phyloP scores from a whole-genome alignment of 345 rosid genomes.

The Eucalyptus sp. region DNA sequence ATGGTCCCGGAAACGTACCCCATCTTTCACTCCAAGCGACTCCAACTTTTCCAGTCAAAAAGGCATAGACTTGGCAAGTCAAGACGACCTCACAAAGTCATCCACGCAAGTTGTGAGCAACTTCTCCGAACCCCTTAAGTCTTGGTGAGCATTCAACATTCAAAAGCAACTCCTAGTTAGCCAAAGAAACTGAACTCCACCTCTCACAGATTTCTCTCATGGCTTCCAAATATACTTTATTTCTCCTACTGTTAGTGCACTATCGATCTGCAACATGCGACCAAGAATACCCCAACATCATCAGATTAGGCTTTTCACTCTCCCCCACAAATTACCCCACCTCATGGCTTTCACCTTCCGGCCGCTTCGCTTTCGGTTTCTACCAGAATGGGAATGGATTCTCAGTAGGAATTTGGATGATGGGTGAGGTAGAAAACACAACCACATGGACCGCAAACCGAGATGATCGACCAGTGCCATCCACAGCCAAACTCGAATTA shows the following conservation, averaged over 20 bases:
- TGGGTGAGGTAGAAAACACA: not conserved
- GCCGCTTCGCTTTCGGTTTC: conserved; percentile 15
- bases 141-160: not conserved
- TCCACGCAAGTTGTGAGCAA: not conserved
- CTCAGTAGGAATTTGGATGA: conserved; percentile 4
- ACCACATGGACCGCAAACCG: conserved; percentile 13
- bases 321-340: not conserved
- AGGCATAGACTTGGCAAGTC: not conserved
- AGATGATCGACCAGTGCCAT: not conserved
- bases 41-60: rapidly evolving
- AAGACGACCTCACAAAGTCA: not conserved
- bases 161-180: not conserved
- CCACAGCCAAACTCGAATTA: not conserved
- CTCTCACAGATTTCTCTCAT: not conserved
- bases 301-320: not conserved
- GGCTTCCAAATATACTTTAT: not conserved
- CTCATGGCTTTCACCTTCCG: conserved; percentile 7
- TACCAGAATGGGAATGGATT: not conserved
- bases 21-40: not conserved
- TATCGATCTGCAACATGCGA: not conserved
- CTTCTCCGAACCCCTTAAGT: not conserved
- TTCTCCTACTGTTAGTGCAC: not conserved
- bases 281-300: rapidly evolving
- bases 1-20: not conserved
- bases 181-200: not conserved